These are phyloP conservation scores for Vanrija humicola DNA, from an alignment of 1,284 basidiomycete genomes.

Conservation along the genomic window DNA sequence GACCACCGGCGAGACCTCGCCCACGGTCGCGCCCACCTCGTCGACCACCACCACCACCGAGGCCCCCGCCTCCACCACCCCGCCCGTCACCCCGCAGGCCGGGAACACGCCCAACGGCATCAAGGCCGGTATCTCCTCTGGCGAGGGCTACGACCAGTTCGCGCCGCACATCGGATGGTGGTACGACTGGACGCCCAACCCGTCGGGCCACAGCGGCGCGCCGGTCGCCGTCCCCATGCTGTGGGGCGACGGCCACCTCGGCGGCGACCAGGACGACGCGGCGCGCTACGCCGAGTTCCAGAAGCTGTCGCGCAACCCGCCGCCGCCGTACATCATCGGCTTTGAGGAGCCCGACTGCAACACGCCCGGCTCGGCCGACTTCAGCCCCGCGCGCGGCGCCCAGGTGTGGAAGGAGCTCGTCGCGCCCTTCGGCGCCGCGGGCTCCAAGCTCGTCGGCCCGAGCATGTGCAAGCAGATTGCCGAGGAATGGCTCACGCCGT, in stretches of 20 bases:
- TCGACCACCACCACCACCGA: slow-evolving; percentile 4
- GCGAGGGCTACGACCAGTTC: slow-evolving; percentile 25
- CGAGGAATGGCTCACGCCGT: slow-evolving; percentile 39
- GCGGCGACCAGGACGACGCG: slow-evolving; percentile 30
- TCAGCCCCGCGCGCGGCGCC: slow-evolving; percentile 21
- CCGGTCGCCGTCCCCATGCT: slow-evolving; percentile 41
- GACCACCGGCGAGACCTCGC: too few species aligned
- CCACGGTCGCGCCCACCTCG: background rate
- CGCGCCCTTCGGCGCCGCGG: slow-evolving; percentile 32
- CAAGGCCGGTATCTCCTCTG: slow-evolving; percentile 45
- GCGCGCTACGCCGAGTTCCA: slow-evolving; percentile 38
- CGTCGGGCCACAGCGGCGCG: slow-evolving; percentile 12
- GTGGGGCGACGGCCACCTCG: slow-evolving; percentile 41
- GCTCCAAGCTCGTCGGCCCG: slow-evolving; percentile 39
- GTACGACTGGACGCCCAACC: slow-evolving; percentile 27
- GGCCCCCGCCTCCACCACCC: slow-evolving; percentile 8
- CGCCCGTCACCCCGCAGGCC: slow-evolving; percentile 5
- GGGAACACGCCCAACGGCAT: slow-evolving; percentile 34
- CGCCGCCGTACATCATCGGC: slow-evolving; percentile 36
- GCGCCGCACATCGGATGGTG: slow-evolving; percentile 42
- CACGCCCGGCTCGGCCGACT: slow-evolving; percentile 18
- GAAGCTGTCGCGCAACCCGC: slow-evolving; percentile 14
- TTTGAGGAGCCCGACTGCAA: slow-evolving; percentile 49
- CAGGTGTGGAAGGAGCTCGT: slow-evolving; percentile 42
- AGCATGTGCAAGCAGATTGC: slow-evolving; percentile 47